Evolutionary conservation across 1,284 basidiomycete species (phyloP), one percentile per base, ranked within the genome.

Genomic region (Ustilago crameri): DNA sequence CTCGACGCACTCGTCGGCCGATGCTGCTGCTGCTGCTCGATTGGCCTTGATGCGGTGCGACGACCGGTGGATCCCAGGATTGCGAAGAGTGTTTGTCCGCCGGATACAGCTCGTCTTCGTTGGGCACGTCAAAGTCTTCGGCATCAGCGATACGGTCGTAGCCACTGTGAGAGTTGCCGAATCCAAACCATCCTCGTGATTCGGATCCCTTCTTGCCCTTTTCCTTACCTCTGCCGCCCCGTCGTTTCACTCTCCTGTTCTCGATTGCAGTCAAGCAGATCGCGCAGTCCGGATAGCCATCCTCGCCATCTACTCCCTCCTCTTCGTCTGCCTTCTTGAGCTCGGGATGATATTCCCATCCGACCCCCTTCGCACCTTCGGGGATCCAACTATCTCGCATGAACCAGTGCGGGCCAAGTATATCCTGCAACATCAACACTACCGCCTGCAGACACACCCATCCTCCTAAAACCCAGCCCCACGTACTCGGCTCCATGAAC

Each of bases 371-470:
- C 5, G 60, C 70, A 0, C 17, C 47, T 1, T 34, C 42, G 17
- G 64, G 70, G 30, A 68, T 42, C 60, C 65, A 66, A 26, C 23
- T 22, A 7, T 30, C 12, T 20, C 89, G 89, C 35, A 93, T 86
- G 86, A 95, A 94, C 86, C 94, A 94, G 0, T 89, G 87, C 0
- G 93, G 90, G 2, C 92, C 91, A 44, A 93, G 84, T 24, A 86
- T 84, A 54, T 93, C 90, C 85, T 95, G 93, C 9, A 91, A 86
- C 20, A 91, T 82, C 18, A 95, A 83, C 3, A 93, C 68, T 4
- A 83, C 68, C 5, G 89, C 88, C 82, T 95, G 93, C 18, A 88
- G 63, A 18, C 86, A 80, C 40, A 93, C 87, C 81, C 91, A 89
- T 1, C 85, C 78, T 3, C 88, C 87, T 12, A 94, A 84, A 18